Evolutionary conservation across 164 flowering plant genomes (phyloP).

Genomic region (Magnolia officinalis): DNA sequence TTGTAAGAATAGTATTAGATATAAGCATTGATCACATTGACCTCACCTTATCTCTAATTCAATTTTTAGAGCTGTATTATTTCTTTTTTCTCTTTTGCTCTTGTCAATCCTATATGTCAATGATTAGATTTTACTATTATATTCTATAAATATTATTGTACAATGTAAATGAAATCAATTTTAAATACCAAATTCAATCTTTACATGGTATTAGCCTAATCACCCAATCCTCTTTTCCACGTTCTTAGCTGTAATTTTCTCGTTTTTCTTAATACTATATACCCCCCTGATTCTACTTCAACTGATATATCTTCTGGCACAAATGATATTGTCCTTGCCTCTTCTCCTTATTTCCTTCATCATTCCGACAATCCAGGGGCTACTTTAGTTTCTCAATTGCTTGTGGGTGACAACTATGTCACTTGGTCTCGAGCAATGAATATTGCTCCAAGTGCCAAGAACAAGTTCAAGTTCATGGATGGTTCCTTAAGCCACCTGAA

Average conservation of each 20-base stretch:
- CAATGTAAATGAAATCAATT: no score
- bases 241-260: not conserved
- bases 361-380: not conserved
- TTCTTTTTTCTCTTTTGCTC: no score
- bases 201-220: not conserved
- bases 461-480: not conserved
- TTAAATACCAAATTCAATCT: not conserved
- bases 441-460: not conserved
- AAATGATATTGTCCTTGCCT: not conserved
- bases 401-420: conserved; percentile 5
- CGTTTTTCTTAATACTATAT: not conserved
- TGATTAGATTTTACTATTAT: no score
- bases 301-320: not conserved
- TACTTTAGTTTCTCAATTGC: not conserved
- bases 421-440: not conserved
- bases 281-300: not conserved
- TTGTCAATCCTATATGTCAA: no score
- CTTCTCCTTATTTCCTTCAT: not conserved
- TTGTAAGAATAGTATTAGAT: no score
- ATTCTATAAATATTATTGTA: no score
- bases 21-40: no score
- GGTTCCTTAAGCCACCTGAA: not conserved
- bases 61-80: no score
- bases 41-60: no score
- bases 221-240: not conserved